phyloP scores from a whole-genome alignment of 2,329 filamentous ascomycete genomes.

The Penicillium sp. region DNA sequence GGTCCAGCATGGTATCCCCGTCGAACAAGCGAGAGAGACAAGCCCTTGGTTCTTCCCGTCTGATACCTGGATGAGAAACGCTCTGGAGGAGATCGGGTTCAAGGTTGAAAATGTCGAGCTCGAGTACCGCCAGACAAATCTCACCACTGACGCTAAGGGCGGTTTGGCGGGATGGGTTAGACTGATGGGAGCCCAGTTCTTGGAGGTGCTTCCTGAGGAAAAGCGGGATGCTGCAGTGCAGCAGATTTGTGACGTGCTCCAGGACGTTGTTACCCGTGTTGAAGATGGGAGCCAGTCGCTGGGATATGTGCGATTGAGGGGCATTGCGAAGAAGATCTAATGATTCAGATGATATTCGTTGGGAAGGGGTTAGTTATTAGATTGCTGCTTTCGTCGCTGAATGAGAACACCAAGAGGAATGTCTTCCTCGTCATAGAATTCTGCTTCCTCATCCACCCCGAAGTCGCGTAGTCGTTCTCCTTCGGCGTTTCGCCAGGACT shows the following conservation, averaged over 20 bases:
- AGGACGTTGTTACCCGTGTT: conserved; percentile 54
- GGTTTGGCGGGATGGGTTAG: conserved; percentile 66
- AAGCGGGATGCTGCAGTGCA: conserved; percentile 53
- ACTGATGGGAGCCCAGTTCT: conserved; percentile 60
- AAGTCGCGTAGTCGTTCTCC: conserved; percentile 63
- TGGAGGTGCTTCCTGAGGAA: conserved; percentile 53
- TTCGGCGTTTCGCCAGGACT: conserved; percentile 62
- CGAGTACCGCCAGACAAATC: conserved; percentile 63
- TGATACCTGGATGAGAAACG: conserved; percentile 54
- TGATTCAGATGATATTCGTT: not conserved
- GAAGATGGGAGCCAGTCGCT: conserved; percentile 56
- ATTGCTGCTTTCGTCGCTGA: conserved; percentile 31
- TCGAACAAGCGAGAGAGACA: conserved; percentile 49
- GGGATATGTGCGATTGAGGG: conserved; percentile 48
- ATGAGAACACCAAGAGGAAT: conserved; percentile 58
- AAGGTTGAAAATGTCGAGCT: conserved; percentile 55
- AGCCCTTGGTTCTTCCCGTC: conserved; percentile 73
- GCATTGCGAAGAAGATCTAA: conserved; percentile 36
- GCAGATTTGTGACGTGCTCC: conserved; percentile 56
- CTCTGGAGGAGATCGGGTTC: conserved; percentile 43
- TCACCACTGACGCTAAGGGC: conserved; percentile 44
- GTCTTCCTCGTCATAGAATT: conserved; percentile 64
- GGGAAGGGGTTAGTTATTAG: not conserved
- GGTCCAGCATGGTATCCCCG: conserved; percentile 49
- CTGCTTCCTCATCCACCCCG: conserved; percentile 62